Percentiles rank a stretch among this genome's conserved stretches.
phyloP scores from a whole-genome alignment of 23 red algal species.

The Agarophyton chilense region DNA sequence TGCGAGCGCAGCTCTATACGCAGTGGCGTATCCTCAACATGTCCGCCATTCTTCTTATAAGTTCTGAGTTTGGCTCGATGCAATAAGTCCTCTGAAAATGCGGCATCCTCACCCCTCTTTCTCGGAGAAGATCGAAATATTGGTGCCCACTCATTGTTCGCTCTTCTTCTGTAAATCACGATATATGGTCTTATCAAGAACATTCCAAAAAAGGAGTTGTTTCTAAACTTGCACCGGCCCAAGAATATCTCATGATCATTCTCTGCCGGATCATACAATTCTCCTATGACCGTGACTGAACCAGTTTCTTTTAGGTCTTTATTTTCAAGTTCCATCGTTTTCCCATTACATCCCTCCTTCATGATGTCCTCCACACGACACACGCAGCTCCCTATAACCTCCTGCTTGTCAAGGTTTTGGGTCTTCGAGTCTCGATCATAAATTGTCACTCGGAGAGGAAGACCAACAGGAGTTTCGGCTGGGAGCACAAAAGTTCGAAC shows the following conservation, averaged over 20 bases:
- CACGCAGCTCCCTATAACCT: slow-evolving; percentile 59
- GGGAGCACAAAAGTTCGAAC: slow-evolving; percentile 69
- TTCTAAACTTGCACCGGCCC: slow-evolving; percentile 64
- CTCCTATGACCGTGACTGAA: slow-evolving; percentile 61
- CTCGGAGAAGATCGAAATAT: slow-evolving; percentile 67
- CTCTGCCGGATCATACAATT: slow-evolving; percentile 35
- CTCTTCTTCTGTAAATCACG: slow-evolving; percentile 65
- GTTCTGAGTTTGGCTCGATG: slow-evolving; percentile 61
- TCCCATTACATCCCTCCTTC: slow-evolving; percentile 54
- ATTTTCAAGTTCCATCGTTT: slow-evolving; percentile 65
- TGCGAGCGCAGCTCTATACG: slow-evolving; percentile 76
- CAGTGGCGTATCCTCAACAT: slow-evolving; percentile 69
- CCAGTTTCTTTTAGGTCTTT: slow-evolving; percentile 57
- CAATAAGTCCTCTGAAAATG: slow-evolving; percentile 64
- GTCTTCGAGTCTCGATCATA: slow-evolving; percentile 79
- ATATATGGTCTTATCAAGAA: slow-evolving; percentile 70
- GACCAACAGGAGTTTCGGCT: slow-evolving; percentile 37
- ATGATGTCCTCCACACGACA: slow-evolving; percentile 67
- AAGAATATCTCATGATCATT: slow-evolving; percentile 67
- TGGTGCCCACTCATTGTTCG: slow-evolving; percentile 81
- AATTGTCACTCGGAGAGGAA: slow-evolving; percentile 49
- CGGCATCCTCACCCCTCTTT: slow-evolving; percentile 60
- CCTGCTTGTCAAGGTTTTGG: slow-evolving; percentile 73
- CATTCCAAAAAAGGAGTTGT: slow-evolving; percentile 67
- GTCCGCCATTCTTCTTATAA: slow-evolving; percentile 21